These are phyloP conservation scores for Melocanna baccifera DNA, from an alignment of 176 grass and related monocot genomes.

Conservation along the genomic window DNA sequence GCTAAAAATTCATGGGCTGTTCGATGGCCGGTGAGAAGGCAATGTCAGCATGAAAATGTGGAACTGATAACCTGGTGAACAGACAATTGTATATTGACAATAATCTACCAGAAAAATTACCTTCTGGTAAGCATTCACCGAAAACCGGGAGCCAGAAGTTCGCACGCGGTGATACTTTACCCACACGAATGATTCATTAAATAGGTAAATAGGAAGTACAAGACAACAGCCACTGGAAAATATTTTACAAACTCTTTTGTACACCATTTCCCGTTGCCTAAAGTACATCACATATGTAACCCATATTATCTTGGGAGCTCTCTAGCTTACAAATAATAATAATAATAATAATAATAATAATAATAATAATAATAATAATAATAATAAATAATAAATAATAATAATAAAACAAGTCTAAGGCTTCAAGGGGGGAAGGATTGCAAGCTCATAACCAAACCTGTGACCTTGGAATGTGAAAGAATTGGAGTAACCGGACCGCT, in stretches of 20 bases:
- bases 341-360: no score
- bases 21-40: background rate
- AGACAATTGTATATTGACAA: background rate
- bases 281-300: slow-evolving; percentile 48
- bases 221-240: background rate
- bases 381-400: no score
- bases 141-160: background rate
- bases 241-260: slow-evolving; percentile 45
- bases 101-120: background rate
- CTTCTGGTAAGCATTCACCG: background rate
- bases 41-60: background rate
- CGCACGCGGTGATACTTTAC: background rate
- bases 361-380: no score
- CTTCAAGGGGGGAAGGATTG: slow-evolving; percentile 9
- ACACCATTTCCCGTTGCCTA: slow-evolving; percentile 43
- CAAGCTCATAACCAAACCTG: slow-evolving; percentile 78
- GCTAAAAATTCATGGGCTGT: background rate
- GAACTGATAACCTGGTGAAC: background rate
- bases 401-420: slow-evolving; percentile 45
- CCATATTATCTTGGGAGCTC: slow-evolving; percentile 42
- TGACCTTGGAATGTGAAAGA: slow-evolving; percentile 51
- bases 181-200: background rate
- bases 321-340: no score
- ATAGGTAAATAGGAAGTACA: background rate
- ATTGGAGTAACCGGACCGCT: slow-evolving; percentile 37